Conservation (phyloP, 1,139 yeast genomes). For the Scheffersomyces lignicola region DNA sequence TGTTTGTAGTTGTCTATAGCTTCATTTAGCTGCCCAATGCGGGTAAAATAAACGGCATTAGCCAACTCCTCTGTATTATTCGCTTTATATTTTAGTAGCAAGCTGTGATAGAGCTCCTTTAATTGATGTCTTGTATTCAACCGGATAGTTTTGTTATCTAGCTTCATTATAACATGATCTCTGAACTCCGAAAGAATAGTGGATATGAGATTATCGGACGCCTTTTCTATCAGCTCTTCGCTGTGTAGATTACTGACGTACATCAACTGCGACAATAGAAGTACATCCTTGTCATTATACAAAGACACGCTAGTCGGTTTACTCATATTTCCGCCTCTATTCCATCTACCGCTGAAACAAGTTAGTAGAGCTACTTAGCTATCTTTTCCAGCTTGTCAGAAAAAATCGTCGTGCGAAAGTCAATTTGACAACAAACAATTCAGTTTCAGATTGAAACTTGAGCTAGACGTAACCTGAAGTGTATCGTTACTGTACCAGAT, state of each 20-base stretch:
- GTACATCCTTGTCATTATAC: conserved; percentile 17
- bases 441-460: too few species aligned
- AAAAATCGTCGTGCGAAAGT: too few species aligned
- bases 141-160: conserved; percentile 13
- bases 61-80: conserved; percentile 21
- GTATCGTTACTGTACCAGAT: too few species aligned
- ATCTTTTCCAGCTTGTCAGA: too few species aligned
- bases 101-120: conserved; percentile 15
- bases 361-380: too few species aligned
- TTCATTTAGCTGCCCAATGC: conserved; percentile 18
- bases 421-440: too few species aligned
- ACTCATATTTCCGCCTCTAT: too few species aligned
- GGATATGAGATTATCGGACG: conserved; percentile 9
- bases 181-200: conserved; percentile 15
- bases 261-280: conserved; percentile 19
- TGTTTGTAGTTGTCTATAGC: conserved; percentile 12
- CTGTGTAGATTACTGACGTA: conserved; percentile 17
- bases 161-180: conserved; percentile 15
- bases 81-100: conserved; percentile 14
- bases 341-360: too few species aligned
- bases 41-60: conserved; percentile 16
- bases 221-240: conserved; percentile 11
- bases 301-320: conserved; percentile 10
- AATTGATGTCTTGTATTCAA: conserved; percentile 14
- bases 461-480: too few species aligned